Evolutionary conservation across 1,284 basidiomycete genomes (phyloP).

Genomic region (Ceratobasidium sp.): DNA sequence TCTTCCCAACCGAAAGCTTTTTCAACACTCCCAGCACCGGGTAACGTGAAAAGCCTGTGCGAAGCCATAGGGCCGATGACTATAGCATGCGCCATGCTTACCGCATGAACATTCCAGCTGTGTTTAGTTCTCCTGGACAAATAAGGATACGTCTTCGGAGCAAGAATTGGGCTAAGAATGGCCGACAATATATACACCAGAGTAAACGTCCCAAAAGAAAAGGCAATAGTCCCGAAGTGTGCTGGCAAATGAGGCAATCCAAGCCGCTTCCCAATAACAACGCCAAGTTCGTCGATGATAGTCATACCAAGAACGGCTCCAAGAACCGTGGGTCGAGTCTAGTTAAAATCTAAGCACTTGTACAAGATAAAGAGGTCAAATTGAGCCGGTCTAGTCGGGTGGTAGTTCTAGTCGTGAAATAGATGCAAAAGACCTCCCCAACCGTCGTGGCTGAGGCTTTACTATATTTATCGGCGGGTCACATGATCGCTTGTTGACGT

Average conservation of each 20-base stretch:
- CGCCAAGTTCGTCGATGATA: slow-evolving; percentile 31
- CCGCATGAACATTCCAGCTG: slow-evolving; percentile 48
- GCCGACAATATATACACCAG: slow-evolving; percentile 41
- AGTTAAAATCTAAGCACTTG: not conserved
- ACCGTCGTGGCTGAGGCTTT: not conserved
- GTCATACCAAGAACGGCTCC: not conserved
- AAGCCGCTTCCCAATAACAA: slow-evolving; percentile 29
- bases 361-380: not conserved
- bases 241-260: slow-evolving; percentile 40
- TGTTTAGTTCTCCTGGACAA: slow-evolving; percentile 38
- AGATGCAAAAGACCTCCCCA: not conserved
- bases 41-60: slow-evolving; percentile 19
- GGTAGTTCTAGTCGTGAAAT: not conserved
- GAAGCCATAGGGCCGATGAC: slow-evolving; percentile 47
- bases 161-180: slow-evolving; percentile 35
- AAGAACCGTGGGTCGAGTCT: not conserved
- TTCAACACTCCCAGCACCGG: slow-evolving; percentile 25
- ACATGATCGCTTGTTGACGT: slow-evolving; percentile 12
- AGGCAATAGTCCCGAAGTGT: slow-evolving; percentile 41
- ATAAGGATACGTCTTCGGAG: slow-evolving; percentile 43
- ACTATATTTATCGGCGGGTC: not conserved
- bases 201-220: slow-evolving; percentile 37
- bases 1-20: slow-evolving; percentile 49
- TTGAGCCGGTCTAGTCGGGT: not conserved
- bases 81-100: slow-evolving; percentile 46